Conservation (phyloP, 495 filamentous ascomycete species). For the Lichenothelia convexa region DNA sequence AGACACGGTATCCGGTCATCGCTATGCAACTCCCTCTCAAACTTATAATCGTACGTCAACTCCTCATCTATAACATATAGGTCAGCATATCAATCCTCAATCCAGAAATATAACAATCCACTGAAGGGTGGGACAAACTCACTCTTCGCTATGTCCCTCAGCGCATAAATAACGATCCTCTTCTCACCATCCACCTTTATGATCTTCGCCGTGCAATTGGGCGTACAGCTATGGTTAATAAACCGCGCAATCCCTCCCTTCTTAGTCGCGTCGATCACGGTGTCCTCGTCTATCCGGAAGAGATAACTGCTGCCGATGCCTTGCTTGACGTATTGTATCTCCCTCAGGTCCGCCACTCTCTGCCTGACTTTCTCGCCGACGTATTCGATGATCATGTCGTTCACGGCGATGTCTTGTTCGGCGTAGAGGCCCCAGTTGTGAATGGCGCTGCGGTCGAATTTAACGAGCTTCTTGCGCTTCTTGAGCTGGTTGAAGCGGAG, state of each 20-base stretch:
- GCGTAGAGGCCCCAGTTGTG: constrained; percentile 98
- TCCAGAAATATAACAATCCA: background rate
- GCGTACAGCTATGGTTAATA: constrained; percentile 97
- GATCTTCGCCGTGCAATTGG: constrained; percentile 98
- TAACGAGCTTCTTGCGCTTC: constrained; percentile 97
- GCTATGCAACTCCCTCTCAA: constrained; percentile 88
- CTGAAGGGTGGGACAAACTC: constrained; percentile 36
- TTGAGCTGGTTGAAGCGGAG: constrained; percentile 98
- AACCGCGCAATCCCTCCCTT: constrained; percentile 94
- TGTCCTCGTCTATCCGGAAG: constrained; percentile 95
- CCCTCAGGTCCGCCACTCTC: constrained; percentile 86
- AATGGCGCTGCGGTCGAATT: constrained; percentile 93
- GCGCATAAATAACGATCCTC: constrained; percentile 94
- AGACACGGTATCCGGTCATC: constrained; percentile 93
- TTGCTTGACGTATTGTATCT: constrained; percentile 80
- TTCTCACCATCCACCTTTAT: constrained; percentile 99
- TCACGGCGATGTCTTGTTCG: constrained; percentile 88
- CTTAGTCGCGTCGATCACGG: constrained; percentile 95
- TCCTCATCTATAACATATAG: constrained; percentile 58
- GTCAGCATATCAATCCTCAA: constrained; percentile 1
- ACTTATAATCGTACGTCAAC: constrained; percentile 99
- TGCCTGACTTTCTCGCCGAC: constrained; percentile 95
- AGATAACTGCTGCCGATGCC: constrained; percentile 95
- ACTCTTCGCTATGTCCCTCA: constrained; percentile 89
- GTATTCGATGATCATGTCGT: constrained; percentile 99